Conservation (phyloP, 805 yeast genomes). For the Candida coquimbonensis region DNA sequence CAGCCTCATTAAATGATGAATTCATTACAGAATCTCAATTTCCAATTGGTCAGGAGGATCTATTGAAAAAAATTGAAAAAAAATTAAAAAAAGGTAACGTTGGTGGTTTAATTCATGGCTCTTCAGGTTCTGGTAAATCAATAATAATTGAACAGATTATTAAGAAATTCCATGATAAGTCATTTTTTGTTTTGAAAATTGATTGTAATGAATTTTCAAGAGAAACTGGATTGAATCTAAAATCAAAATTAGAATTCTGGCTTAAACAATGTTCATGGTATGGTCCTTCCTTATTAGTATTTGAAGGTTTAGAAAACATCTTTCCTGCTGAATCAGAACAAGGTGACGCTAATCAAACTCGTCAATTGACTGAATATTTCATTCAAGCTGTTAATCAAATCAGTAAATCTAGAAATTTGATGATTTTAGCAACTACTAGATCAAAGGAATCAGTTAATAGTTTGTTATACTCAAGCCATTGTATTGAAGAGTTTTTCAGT, state of each 20-base stretch:
- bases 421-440: constrained; percentile 55
- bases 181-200: constrained; percentile 41
- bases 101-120: constrained; percentile 63
- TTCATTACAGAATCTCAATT: constrained; percentile 1
- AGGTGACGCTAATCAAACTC: constrained; percentile 52
- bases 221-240: constrained; percentile 42
- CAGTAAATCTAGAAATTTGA: constrained; percentile 34
- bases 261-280: constrained; percentile 60
- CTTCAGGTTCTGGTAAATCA: constrained; percentile 80
- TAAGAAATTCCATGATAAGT: constrained; percentile 26
- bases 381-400: constrained; percentile 38
- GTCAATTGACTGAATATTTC: constrained; percentile 60
- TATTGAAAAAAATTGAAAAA: constrained; percentile 33
- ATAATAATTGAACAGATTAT: constrained; percentile 40
- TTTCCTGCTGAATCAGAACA: constrained; percentile 56
- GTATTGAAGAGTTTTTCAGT: constrained; percentile 55
- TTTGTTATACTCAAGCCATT: constrained; percentile 56
- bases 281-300: constrained; percentile 63
- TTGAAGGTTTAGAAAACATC: constrained; percentile 74
- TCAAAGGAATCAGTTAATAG: constrained; percentile 62
- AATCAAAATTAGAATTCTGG: constrained; percentile 38
- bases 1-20: constrained; percentile 3
- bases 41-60: constrained; percentile 53
- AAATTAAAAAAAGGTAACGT: constrained; percentile 37
- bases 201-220: constrained; percentile 52